A percentile compares a stretch with the other conserved stretches of the same genome.
Evolutionary conservation across 192 early-diverging fungal genomes (phyloP).

Genomic region (Entophlyctis luteolus): DNA sequence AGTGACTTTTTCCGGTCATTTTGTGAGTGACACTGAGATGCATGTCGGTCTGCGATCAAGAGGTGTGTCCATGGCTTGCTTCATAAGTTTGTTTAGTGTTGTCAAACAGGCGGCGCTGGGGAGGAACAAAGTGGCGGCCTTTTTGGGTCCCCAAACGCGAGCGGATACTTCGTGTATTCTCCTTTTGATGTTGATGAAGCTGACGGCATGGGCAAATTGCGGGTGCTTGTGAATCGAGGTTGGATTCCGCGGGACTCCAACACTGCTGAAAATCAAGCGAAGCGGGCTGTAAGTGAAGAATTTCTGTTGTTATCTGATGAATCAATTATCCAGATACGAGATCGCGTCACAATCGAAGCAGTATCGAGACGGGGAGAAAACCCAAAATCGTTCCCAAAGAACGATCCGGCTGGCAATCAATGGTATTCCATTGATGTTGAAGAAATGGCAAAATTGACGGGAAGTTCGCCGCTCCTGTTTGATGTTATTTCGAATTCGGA

Average conservation of each 20-base stretch:
- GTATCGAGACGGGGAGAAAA: constrained; percentile 60
- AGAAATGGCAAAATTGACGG: constrained; percentile 65
- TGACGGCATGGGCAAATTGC: constrained; percentile 26
- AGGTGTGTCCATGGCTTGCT: constrained; percentile 3
- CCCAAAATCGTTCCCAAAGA: constrained; percentile 37
- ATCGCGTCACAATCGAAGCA: constrained; percentile 61
- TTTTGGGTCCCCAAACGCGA: background rate
- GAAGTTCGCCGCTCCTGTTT: background rate
- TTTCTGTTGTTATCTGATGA: no score
- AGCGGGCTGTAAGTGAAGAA: no score
- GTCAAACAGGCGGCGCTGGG: constrained; percentile 8
- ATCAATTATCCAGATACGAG: constrained; percentile 37
- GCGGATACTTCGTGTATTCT: constrained; percentile 37
- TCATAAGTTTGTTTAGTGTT: background rate
- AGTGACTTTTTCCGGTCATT: constrained; percentile 66
- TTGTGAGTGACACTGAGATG: constrained; percentile 72
- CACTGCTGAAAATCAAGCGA: background rate
- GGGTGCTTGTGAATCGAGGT: constrained; percentile 80
- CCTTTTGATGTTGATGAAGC: constrained; percentile 34
- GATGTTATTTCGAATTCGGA: constrained; percentile 16
- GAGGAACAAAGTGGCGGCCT: background rate
- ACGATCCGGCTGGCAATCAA: constrained; percentile 57
- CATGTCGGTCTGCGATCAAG: constrained; percentile 69
- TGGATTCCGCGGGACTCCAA: constrained; percentile 69
- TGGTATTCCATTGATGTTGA: constrained; percentile 81